Base-by-base conservation (phyloP, 495 filamentous ascomycete species). In the Pyrenopolyporus hunteri region DNA sequence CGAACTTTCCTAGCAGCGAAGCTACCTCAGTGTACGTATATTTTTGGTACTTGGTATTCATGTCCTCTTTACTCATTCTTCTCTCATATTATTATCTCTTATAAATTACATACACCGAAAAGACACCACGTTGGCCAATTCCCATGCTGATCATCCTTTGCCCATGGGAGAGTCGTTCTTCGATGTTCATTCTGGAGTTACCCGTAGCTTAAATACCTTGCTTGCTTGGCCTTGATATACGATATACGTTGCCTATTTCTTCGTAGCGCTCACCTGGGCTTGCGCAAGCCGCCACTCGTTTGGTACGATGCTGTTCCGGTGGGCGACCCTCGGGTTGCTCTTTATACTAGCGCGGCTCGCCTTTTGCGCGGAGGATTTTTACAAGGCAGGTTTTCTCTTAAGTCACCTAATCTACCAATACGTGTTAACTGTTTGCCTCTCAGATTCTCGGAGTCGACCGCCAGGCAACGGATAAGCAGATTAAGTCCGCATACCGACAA, bases 401-500 rank as follows among this genome's bases (percentile, higher is more conserved):
- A 40, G 32, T 48, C 39, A 14, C 11, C 11, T 28, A 26, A 28
- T 6, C 6, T 13, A 28, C 16, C 36, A 32, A 64, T 45, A 6
- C 17, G 25, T 53, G n/a, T 65, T 65, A 23, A 67, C 43, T 17
- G 40, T 16, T 45, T 6, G 17, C 37, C n/a, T 31, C 19, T 60
- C 8, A 89, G 83, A 80, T 95, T 36, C 84, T 98, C 26, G 91
- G 89, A 43, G 72, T 98, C 67, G 82, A 89, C 69, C 92, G 88
- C 70, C 79, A 85, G 16, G 93, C 94, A 2, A 89, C 85, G 10
- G 93, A 97, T 43, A 85, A 85, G 65, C 91, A 98, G 69, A 92
- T 98, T 76, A 99, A 98, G 76, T 86, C 88, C n/a, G 95, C 94
- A 28, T 99, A 99, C 74, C 85, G 92, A 44, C 88, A 84, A 43